phyloP scores from a whole-genome alignment of 352 stramenopile species.

The Aphanomyces euteiches region DNA sequence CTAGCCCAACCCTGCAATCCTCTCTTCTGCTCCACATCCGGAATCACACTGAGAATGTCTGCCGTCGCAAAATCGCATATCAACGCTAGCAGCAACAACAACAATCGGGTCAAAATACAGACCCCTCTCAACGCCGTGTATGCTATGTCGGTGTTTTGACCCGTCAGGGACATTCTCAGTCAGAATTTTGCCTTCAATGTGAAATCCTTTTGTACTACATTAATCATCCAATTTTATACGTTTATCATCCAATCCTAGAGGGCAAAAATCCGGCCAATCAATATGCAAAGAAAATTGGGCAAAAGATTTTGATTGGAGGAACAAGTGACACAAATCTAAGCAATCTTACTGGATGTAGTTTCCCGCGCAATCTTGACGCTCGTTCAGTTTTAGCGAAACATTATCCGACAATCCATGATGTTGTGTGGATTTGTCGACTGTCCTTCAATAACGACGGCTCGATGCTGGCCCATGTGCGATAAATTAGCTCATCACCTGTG shows the following conservation, averaged over 20 bases:
- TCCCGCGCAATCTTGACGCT: background rate
- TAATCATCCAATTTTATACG: background rate
- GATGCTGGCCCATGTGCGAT: background rate
- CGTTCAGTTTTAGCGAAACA: background rate
- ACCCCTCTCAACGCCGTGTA: too few species aligned
- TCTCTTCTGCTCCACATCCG: too few species aligned
- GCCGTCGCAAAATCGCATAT: too few species aligned
- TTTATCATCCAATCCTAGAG: background rate
- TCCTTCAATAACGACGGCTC: background rate
- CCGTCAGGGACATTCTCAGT: too few species aligned
- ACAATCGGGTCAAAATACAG: too few species aligned
- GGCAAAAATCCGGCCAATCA: background rate
- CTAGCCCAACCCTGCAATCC: too few species aligned
- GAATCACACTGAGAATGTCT: too few species aligned
- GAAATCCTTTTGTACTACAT: too few species aligned
- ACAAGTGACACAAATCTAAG: background rate
- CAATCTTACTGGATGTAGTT: background rate
- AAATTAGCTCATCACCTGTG: background rate
- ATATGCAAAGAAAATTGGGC: background rate
- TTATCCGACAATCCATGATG: background rate
- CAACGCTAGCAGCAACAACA: too few species aligned
- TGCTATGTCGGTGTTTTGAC: too few species aligned
- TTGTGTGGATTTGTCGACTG: background rate
- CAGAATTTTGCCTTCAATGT: too few species aligned
- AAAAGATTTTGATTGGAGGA: background rate